Percentiles rank a stretch among this genome's conserved stretches.
phyloP scores from a whole-genome alignment of 1,139 yeast genomes.

The Trichomonascaceae sp. region DNA sequence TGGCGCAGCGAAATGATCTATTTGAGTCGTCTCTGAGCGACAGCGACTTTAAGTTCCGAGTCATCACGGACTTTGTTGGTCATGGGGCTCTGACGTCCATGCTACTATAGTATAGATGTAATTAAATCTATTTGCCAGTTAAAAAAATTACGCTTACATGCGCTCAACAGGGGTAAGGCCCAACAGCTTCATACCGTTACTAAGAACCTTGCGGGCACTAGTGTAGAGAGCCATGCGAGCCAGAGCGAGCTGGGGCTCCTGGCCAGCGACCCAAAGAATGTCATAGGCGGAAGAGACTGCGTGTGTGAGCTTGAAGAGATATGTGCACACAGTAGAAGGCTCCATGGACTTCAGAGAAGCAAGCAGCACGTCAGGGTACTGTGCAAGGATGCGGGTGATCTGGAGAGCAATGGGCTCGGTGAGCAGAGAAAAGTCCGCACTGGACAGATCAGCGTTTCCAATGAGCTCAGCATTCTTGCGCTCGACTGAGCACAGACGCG shows the following conservation, averaged over 20 bases:
- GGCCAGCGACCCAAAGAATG: constrained; percentile 95
- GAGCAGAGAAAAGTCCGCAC: constrained; percentile 60
- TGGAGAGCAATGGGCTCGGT: constrained; percentile 64
- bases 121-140: too few relatives aligned
- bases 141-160: too few relatives aligned
- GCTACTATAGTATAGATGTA: too few relatives aligned
- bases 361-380: constrained; percentile 84
- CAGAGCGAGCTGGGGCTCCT: constrained; percentile 70
- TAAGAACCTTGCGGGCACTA: constrained; percentile 80
- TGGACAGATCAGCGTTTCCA: constrained; percentile 25
- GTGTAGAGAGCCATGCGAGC: constrained; percentile 91
- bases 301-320: constrained; percentile 83
- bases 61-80: constrained; percentile 70
- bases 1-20: constrained; percentile 48
- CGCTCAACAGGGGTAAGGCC: constrained; percentile 97
- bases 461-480: constrained; percentile 46
- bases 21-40: constrained; percentile 48
- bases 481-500: constrained; percentile 89
- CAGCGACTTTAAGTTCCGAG: constrained; percentile 55
- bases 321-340: constrained; percentile 91
- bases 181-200: constrained; percentile 81
- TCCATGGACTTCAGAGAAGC: constrained; percentile 77
- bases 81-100: constrained; percentile 50
- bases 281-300: constrained; percentile 93
- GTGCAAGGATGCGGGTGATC: constrained; percentile 68